Conservation (phyloP, 805 yeast species). For the Candida germanica region DNA sequence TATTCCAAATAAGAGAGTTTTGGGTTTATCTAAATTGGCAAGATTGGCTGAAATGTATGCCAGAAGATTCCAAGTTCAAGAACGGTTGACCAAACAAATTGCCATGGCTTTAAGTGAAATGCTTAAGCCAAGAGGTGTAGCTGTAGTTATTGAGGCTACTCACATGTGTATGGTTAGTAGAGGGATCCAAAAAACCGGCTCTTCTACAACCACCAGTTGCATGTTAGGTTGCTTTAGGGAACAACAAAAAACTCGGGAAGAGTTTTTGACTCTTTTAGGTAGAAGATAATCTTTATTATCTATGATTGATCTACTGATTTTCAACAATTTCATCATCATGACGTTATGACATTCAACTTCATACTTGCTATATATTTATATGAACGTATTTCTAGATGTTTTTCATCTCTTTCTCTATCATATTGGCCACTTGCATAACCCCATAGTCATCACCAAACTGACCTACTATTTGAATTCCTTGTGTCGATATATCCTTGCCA, state of each 20-base stretch:
- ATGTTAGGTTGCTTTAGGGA: constrained; percentile 96
- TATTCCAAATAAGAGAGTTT: constrained; percentile 88
- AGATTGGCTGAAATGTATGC: constrained; percentile 96
- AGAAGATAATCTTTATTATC: constrained; percentile 39
- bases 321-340: constrained; percentile 18
- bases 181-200: constrained; percentile 94
- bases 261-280: constrained; percentile 78
- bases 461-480: constrained; percentile 80
- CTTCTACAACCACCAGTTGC: constrained; percentile 90
- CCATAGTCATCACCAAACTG: constrained; percentile 79
- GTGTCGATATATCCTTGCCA: constrained; percentile 19
- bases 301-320: constrained; percentile 17
- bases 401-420: neutral
- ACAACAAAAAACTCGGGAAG: constrained; percentile 94
- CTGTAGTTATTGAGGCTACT: constrained; percentile 95
- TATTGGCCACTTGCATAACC: constrained; percentile 43
- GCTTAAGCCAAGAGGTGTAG: constrained; percentile 92
- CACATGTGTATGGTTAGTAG: constrained; percentile 99
- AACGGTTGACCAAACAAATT: constrained; percentile 91
- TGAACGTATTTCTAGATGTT: constrained; percentile 8
- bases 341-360: constrained; percentile 35
- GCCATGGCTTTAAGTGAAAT: constrained; percentile 94
- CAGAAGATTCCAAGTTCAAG: constrained; percentile 96
- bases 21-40: constrained; percentile 91
- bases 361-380: constrained; percentile 17